phyloP scores from a whole-genome alignment of 768 basidiomycete genomes.

The Tricholoma bakamatsutake region DNA sequence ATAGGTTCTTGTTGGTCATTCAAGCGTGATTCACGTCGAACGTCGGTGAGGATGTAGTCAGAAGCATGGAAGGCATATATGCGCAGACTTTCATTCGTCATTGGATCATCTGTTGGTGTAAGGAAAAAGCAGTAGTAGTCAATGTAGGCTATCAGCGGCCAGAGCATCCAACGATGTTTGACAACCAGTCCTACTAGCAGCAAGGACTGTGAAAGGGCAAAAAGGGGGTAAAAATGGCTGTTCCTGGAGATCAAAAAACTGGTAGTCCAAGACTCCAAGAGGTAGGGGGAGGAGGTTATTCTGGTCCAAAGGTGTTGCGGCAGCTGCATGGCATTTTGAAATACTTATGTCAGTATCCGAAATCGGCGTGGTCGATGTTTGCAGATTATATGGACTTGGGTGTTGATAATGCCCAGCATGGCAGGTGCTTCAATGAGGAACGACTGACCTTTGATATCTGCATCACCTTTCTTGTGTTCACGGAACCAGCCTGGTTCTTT shows the following conservation, averaged over 20 bases:
- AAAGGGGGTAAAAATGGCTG: background rate
- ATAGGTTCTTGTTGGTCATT: constrained; percentile 9
- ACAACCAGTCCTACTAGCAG: constrained; percentile 4
- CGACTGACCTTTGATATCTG: too few relatives aligned
- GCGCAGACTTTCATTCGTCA: background rate
- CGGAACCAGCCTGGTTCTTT: constrained; percentile 52
- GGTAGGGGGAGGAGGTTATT: too few relatives aligned
- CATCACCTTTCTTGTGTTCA: constrained; percentile 48
- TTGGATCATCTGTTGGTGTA: background rate
- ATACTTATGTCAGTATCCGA: too few relatives aligned
- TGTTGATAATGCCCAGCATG: too few relatives aligned
- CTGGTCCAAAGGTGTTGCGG: too few relatives aligned
- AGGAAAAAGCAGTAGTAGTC: background rate
- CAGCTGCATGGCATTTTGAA: too few relatives aligned
- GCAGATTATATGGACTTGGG: too few relatives aligned
- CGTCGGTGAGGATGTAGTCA: constrained; percentile 13
- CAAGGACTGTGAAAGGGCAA: background rate
- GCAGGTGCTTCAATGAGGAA: too few relatives aligned
- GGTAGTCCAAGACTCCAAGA: too few relatives aligned
- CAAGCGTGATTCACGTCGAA: constrained; percentile 7
- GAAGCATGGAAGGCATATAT: background rate
- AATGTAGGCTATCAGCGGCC: constrained; percentile 2
- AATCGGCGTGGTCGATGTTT: too few relatives aligned
- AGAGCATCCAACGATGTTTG: constrained; percentile 10
- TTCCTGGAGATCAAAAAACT: too few relatives aligned